Percentiles rank a stretch among this genome's conserved stretches.
phyloP scores from a whole-genome alignment of 345 rosid species.

The Iberis pinnata region DNA sequence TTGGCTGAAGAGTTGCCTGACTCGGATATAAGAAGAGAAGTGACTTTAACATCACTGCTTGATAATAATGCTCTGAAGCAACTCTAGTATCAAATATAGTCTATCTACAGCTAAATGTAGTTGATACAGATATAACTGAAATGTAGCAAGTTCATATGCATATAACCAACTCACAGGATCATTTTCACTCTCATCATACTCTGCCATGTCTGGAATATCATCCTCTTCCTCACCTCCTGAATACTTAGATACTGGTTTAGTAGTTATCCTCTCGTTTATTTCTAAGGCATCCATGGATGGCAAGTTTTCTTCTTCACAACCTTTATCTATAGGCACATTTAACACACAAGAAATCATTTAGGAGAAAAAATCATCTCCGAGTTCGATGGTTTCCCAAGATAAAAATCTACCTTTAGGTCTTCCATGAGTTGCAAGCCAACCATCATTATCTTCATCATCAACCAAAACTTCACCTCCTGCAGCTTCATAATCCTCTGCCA shows the following conservation, averaged over 20 bases:
- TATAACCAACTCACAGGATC: conserved; percentile 54
- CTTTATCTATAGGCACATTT: conserved; percentile 36
- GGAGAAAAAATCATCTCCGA: background rate
- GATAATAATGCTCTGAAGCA: background rate
- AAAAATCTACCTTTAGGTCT: conserved; percentile 63
- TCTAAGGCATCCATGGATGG: conserved; percentile 84
- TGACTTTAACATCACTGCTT: background rate
- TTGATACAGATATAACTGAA: background rate
- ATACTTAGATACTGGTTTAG: conserved; percentile 48
- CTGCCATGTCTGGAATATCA: conserved; percentile 85
- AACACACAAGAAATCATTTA: background rate
- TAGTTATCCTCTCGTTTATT: conserved; percentile 37
- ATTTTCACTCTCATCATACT: conserved; percentile 51
- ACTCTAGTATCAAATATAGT: background rate
- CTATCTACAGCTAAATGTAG: background rate
- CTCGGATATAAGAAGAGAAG: conserved; percentile 6
- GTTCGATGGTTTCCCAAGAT: background rate
- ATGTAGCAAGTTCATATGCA: background rate
- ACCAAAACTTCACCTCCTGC: conserved; percentile 86
- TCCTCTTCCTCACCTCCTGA: conserved; percentile 65
- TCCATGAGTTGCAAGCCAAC: conserved; percentile 97
- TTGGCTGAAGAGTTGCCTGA: conserved; percentile 81
- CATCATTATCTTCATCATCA: conserved; percentile 87
- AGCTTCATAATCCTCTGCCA: conserved; percentile 88
- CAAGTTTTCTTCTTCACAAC: conserved; percentile 59